Base-by-base conservation (phyloP, 768 basidiomycete genomes). In the Calocybe indica region DNA sequence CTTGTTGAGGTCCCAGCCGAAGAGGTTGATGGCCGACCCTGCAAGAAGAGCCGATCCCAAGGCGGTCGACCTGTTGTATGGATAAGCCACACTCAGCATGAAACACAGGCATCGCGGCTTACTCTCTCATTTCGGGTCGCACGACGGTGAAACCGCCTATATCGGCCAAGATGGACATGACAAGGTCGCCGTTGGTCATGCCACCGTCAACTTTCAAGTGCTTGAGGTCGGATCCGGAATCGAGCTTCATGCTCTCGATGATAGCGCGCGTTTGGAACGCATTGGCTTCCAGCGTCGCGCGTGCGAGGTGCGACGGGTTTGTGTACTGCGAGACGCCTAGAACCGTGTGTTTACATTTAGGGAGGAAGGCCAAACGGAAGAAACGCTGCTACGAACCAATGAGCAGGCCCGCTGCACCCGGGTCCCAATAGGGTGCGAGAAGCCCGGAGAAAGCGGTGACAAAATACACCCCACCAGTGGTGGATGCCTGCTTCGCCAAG, bases 351-450 rank as follows among this genome's bases (percentile, higher is more conserved):
- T 22, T 14, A 15, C 31, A 30, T 14, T 22, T 13, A 45, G 28
- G 5, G 40, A 8, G 9, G 31, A 22, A 7, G 15, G 7, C 42
- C 11, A 11, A 33, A 8, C n/a, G 45, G 15, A 28, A 30, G 30
- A 37, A 50, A 44, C n/a, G 36, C 14, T 7, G 8, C 6, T 29
- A 60, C 62, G 39, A 50, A 78, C 88, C 92, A 50, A 96, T 92
- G 39, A 96, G 72, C 36, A 88, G 64, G 0, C 92, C 92, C 13
- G 85, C 86, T 29, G 96, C 96, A 29, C 84, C 81, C 28, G 92
- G 81, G 64, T 99, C 96, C 96, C 96, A 98, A 68, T 92, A 96
- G 5, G 96, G 96, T 13, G 96, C 96, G 28, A 99, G 81, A 22
- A 99, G 75, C 47, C 96, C 96, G 36, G 86, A 87, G 71, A 99